Evolutionary conservation across 495 filamentous ascomycete species (phyloP), one percentile per base, ranked within the genome.

Genomic region (Collariella sp.): DNA sequence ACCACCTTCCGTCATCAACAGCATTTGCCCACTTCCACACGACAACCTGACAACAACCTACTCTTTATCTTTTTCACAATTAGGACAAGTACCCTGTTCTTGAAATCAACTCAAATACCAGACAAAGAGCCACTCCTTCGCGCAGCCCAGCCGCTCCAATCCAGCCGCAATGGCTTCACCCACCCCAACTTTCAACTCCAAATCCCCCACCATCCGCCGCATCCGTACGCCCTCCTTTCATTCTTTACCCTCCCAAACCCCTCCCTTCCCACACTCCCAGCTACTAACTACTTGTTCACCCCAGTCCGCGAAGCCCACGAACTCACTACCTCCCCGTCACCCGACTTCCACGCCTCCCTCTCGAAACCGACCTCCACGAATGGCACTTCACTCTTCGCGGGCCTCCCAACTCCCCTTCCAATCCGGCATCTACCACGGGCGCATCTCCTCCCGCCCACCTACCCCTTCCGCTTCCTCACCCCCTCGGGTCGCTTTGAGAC

Each of bases 341-440:
- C 88, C 20, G 87, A 91, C 71, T 89, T 88, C 71, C 80, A 84
- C 62, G 93, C 93, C 41, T 65, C 78, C 93, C 93, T 2, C 79
- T 89, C 59, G 88, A 95, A 62, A 71, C 79, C 43, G 88, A 96
- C 73, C 86, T 98, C 56, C 95, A 95, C 75, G 91, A 96, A 74
- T 98, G 93, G 93, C 93, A 98, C 79, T 98, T 98, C 79, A 98
- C 93, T 0, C 73, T 98, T n/a, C 81, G 83, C 45, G 93, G 93
- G 1, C 93, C 93, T 0, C 93, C 93, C 0, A 73, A 78, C 10
- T 86, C 87, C 78, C 86, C 29, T 98, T 91, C 76, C 76, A 81
- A 18, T 60, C 65, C 9, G 93, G 93, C 20, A 78, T 95, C 62
- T 98, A 98, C 76, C 93, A 98, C 72, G 93, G 93, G 41, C 89